A percentile compares a stretch with the other conserved stretches of the same genome.
Evolutionary conservation across 1,284 basidiomycete species (phyloP).

Genomic region (Tylopilus sp.): DNA sequence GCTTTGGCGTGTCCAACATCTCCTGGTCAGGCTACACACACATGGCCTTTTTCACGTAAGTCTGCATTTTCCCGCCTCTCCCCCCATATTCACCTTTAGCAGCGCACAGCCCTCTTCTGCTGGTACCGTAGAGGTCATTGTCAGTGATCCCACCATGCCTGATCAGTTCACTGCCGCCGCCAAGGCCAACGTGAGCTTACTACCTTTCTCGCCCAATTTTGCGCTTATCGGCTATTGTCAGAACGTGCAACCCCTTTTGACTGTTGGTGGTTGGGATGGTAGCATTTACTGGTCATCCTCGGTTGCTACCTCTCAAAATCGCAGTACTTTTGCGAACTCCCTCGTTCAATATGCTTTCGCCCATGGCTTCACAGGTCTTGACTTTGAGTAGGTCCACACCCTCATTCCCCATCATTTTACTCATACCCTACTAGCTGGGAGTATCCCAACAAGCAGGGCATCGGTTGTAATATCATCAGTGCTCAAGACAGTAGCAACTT

Average conservation of each 20-base stretch:
- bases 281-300: constrained; percentile 75
- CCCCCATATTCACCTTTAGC: not conserved
- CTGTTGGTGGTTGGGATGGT: constrained; percentile 88
- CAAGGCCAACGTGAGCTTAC: constrained; percentile 48
- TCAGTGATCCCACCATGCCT: constrained; percentile 23
- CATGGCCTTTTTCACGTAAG: constrained; percentile 63
- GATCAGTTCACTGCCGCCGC: constrained; percentile 49
- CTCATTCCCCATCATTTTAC: not conserved
- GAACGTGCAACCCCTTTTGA: constrained; percentile 71
- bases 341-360: constrained; percentile 58
- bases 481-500: constrained; percentile 69
- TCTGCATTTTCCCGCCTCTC: not conserved
- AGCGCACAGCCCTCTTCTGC: constrained; percentile 51
- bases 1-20: constrained; percentile 48
- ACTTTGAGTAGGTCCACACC: constrained; percentile 67
- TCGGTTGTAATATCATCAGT: constrained; percentile 70
- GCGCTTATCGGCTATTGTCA: constrained; percentile 19
- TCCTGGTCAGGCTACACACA: constrained; percentile 64
- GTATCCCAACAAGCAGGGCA: constrained; percentile 71
- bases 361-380: constrained; percentile 79
- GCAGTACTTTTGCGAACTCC: constrained; percentile 67
- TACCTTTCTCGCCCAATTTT: not conserved
- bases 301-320: constrained; percentile 58
- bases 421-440: constrained; percentile 67
- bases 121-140: constrained; percentile 39